Evolutionary conservation across 1,284 basidiomycete genomes (phyloP), one percentile per base, ranked within the genome.

Genomic region (Ustanciosporium gigantosporum): DNA sequence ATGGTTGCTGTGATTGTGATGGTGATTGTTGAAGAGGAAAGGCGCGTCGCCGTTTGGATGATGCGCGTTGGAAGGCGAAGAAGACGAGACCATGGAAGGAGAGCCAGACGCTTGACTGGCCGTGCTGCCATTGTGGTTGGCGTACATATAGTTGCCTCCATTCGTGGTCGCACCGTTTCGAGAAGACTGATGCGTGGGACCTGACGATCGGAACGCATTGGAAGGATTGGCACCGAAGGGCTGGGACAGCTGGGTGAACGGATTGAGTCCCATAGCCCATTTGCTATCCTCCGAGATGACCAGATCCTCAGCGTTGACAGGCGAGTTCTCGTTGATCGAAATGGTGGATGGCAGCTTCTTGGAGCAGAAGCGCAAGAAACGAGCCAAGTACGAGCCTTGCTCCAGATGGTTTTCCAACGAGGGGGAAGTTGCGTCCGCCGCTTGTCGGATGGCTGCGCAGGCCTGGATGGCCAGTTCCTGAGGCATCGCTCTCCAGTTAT

Each of bases 241-340:
- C n/a, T 32, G 55, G 24, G 52, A 44, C 4, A 47, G 34, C 31
- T 55, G 52, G 3, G 48, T 39, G 27, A 62, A 56, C 3, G 59
- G 59, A 22, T 62, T 53, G 21, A 65, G 31, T 8, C 60, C 60
- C 60, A 65, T 58, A 2, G 60, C 60, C 60, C 60, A 65, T 27
- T 53, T 53, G 6, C 55, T 49, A 22, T 65, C 60, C 22, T 65
- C 60, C 7, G 55, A 58, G 25, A 65, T 53, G 31, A 58, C 46
- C 16, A 65, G 41, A 25, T 65, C 60, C 25, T 65, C 60, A 14
- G 53, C 53, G 21, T 57, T 57, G 43, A 65, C 47, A 5, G 60
- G 60, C 50, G 60, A 65, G 38, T 65, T 65, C 34, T 65, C 60
- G n/a, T 58, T 53, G 55, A 65, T 65, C 34, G 60, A 65, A 25